phyloP scores from a whole-genome alignment of 1,139 yeast species.

The Hansenula anomala region DNA sequence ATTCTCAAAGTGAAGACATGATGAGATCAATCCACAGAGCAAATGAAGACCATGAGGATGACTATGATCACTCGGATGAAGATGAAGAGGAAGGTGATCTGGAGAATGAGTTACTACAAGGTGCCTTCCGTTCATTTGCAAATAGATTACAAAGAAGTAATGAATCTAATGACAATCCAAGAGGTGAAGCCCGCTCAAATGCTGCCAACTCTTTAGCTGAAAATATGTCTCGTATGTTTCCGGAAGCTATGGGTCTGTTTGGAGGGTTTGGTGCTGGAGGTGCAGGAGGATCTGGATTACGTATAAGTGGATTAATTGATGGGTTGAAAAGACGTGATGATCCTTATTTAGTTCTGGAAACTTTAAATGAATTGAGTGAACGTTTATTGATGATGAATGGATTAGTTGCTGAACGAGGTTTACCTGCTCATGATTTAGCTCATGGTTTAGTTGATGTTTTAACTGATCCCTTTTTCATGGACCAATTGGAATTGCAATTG shows the following conservation, averaged over 20 bases:
- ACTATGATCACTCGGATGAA: constrained; percentile 21
- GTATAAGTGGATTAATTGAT: constrained; percentile 37
- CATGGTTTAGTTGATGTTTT: constrained; percentile 54
- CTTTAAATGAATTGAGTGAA: constrained; percentile 59
- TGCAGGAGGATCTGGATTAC: constrained; percentile 21
- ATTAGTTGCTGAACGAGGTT: constrained; percentile 52
- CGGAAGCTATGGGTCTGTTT: constrained; percentile 34
- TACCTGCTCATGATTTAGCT: constrained; percentile 60
- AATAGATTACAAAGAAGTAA: constrained; percentile 14
- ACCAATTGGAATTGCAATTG: constrained; percentile 72
- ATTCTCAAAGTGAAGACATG: constrained; percentile 10
- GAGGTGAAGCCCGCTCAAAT: constrained; percentile 1
- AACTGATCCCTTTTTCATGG: constrained; percentile 52
- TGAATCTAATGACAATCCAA: constrained; percentile 13
- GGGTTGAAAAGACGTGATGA: constrained; percentile 35
- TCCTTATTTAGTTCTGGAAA: constrained; percentile 47
- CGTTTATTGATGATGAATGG: constrained; percentile 65
- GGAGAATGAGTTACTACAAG: constrained; percentile 6
- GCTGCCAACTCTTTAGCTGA: constrained; percentile 18
- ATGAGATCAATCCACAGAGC: constrained; percentile 24
- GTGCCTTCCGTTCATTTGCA: constrained; percentile 18
- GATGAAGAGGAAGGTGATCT: constrained; percentile 20
- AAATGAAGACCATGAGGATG: constrained; percentile 17
- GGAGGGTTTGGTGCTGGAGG: constrained; percentile 29
- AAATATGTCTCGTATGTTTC: constrained; percentile 27